Evolutionary conservation across 805 yeast species (phyloP), one percentile per base, ranked within the genome.

Genomic region (Tetrapisispora phaffii): DNA sequence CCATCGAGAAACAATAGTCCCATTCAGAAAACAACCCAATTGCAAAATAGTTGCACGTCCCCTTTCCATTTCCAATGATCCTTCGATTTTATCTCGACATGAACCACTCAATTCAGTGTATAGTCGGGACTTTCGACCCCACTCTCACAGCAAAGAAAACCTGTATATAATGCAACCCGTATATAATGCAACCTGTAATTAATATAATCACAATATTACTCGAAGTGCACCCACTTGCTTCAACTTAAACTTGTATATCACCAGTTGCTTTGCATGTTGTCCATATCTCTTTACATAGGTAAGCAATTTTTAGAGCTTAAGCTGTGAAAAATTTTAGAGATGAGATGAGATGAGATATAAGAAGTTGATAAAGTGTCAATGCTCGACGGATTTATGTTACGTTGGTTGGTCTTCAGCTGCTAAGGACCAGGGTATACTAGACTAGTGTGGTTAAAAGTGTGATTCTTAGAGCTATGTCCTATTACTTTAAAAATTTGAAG

Each of bases 1-100:
- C 82, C 48, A 77, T 85, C 45, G 69, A 71, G 47, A 64, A 61
- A n/a, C 55, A 50, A 32, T 51, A 28, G 31, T 12, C 4, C 13
- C 15, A n/a, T n/a, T n/a, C n/a, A n/a, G n/a, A n/a, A n/a, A n/a
- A n/a, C n/a, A n/a, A n/a, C n/a, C n/a, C n/a, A n/a, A n/a, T n/a
- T n/a, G n/a, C n/a, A n/a, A n/a, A n/a, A n/a, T n/a, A n/a, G n/a
- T n/a, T n/a, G n/a, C n/a, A n/a, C n/a, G n/a, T n/a, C n/a, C n/a
- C n/a, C n/a, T n/a, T n/a, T n/a, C n/a, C n/a, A n/a, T n/a, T n/a
- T n/a, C n/a, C n/a, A n/a, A n/a, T n/a, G n/a, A n/a, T n/a, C n/a
- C n/a, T n/a, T n/a, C n/a, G n/a, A n/a, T n/a, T n/a, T n/a, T n/a
- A n/a, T n/a, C n/a, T n/a, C n/a, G n/a, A n/a, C n/a, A n/a, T n/a